Conservation (phyloP, 2,329 filamentous ascomycete species). For the Albophoma yamanashiensis region DNA sequence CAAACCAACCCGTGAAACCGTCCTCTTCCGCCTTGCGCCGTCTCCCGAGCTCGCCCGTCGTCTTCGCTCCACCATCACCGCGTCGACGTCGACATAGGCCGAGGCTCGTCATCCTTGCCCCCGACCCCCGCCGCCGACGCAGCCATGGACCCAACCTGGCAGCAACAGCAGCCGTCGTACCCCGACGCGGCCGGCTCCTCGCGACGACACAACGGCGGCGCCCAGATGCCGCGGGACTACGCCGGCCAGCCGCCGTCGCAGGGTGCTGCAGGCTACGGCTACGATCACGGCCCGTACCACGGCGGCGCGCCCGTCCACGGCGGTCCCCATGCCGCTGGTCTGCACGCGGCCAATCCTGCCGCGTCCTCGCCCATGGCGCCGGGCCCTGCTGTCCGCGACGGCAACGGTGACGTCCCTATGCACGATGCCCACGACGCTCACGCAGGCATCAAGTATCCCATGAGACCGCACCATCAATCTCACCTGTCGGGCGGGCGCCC, state of each 20-base stretch:
- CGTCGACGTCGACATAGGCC: background rate
- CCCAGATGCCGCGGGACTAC: conserved; percentile 38
- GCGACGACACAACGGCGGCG: conserved; percentile 50
- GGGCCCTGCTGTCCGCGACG: conserved; percentile 51
- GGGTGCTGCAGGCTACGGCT: conserved; percentile 27
- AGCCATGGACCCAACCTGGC: conserved; percentile 50
- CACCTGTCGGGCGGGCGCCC: conserved; percentile 45
- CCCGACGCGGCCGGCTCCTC: conserved; percentile 52
- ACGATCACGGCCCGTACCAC: conserved; percentile 61
- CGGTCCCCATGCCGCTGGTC: conserved; percentile 18
- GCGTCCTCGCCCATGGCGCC: conserved; percentile 42
- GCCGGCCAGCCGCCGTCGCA: conserved; percentile 22
- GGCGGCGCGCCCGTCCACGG: conserved; percentile 21
- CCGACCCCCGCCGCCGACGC: conserved; percentile 9
- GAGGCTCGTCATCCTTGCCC: background rate
- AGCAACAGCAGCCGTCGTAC: conserved; percentile 57
- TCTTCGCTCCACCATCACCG: background rate
- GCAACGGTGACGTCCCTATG: conserved; percentile 72
- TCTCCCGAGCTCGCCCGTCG: background rate
- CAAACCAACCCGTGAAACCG: background rate
- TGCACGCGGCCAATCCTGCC: conserved; percentile 37
- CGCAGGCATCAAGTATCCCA: conserved; percentile 74
- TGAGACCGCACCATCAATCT: conserved; percentile 68
- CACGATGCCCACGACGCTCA: conserved; percentile 77
- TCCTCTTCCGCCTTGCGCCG: background rate